phyloP scores from a whole-genome alignment of 108 stramenopile genomes.

The Craspedostauros australis region DNA sequence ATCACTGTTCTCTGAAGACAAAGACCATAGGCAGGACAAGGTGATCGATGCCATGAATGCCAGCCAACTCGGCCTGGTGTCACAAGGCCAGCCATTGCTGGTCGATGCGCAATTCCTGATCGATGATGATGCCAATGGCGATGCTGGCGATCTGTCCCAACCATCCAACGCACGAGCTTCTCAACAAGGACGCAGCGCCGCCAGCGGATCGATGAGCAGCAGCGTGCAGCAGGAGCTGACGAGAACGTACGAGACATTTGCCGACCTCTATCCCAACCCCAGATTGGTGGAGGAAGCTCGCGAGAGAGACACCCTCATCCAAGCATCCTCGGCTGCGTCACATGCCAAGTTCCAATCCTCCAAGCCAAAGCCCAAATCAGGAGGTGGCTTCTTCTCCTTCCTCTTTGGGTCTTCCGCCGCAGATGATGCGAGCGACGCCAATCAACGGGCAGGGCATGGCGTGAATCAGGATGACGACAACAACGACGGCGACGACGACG shows the following conservation, averaged over 20 bases:
- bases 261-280: constrained; percentile 47
- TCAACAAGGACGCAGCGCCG: too few species aligned
- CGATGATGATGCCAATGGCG: too few species aligned
- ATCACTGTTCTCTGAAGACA: too few species aligned
- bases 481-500: constrained; percentile 4
- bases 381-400: constrained; percentile 5
- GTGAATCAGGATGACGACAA: background rate
- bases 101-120: too few species aligned
- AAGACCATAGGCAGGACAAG: too few species aligned
- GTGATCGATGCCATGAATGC: too few species aligned
- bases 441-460: background rate
- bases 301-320: constrained; percentile 28
- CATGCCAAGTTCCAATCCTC: background rate
- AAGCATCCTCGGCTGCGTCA: constrained; percentile 30
- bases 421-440: background rate
- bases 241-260: constrained; percentile 29
- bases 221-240: constrained; percentile 18
- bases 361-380: constrained; percentile 1
- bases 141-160: too few species aligned
- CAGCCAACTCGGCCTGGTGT: too few species aligned
- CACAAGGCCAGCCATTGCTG: too few species aligned
- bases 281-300: constrained; percentile 29
- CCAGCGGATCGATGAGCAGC: too few species aligned
- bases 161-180: too few species aligned
- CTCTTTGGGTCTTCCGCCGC: constrained; percentile 2